phyloP scores from a whole-genome alignment of 352 stramenopile species.

The Phytophthora uliginosa region DNA sequence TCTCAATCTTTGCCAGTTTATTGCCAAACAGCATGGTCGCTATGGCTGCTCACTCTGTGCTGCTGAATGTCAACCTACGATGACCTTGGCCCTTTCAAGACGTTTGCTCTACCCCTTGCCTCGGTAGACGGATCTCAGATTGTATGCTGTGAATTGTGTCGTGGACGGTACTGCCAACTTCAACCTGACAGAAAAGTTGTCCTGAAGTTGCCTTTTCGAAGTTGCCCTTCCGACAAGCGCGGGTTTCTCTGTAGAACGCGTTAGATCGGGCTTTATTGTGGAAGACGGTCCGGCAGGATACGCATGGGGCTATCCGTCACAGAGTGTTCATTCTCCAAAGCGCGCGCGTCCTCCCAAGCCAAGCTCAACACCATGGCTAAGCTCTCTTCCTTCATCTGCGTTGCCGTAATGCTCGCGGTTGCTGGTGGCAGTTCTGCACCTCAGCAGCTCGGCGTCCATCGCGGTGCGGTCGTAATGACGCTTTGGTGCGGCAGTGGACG shows the following conservation, averaged over 20 bases:
- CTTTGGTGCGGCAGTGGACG: no score
- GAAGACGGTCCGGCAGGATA: background rate
- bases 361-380: background rate
- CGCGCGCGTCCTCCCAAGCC: background rate
- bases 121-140: no score
- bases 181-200: no score
- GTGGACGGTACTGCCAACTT: no score
- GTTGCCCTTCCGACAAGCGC: no score
- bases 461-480: no score
- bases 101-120: no score
- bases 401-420: background rate
- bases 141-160: no score
- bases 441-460: slow-evolving; percentile 36
- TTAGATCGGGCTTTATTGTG: background rate
- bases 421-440: background rate
- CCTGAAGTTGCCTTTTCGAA: no score
- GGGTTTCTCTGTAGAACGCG: no score
- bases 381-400: background rate
- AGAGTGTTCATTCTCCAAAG: no score
- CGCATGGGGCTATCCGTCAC: no score
- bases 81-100: slow-evolving; percentile 55
- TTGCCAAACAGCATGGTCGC: slow-evolving; percentile 55
- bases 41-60: slow-evolving; percentile 60
- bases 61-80: slow-evolving; percentile 54
- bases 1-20: slow-evolving; percentile 55